Base-by-base conservation (phyloP, 2,329 filamentous ascomycete genomes). In the Volutella citrinella region DNA sequence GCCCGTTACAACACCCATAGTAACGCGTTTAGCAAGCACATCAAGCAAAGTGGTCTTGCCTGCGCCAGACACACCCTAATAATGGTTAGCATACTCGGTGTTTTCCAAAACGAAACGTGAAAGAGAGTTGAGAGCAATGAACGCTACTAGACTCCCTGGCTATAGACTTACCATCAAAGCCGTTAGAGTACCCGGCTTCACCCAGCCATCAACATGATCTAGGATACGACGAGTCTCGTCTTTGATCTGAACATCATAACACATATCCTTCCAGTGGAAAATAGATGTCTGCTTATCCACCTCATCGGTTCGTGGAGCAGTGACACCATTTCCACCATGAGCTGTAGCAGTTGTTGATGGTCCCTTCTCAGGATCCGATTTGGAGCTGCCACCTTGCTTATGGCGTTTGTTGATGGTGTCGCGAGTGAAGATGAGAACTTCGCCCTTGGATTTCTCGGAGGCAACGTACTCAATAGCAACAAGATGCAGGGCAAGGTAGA, bases 31-130 rank as follows among this genome's bases (percentile, higher is more conserved):
- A 21, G 88, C 88, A 30, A 95, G 70, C 14, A 85, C 84, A 59
- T 94, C 85, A 16, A 95, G 68, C 14, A 95, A 74, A 0, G 87
- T 94, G 0, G 88, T 95, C 59, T 95, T 95, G 24, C 88, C 88
- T 12, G 88, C 88, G 44, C 88, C 87, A 9, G 83, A 87, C 4
- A 87, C 85, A 64, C 54, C 54, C 46, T 42, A 11, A 3, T 7
- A 12, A 16, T n/a, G n/a, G n/a, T n/a, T n/a, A n/a, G n/a, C n/a
- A n/a, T n/a, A n/a, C n/a, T n/a, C n/a, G n/a, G n/a, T n/a, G n/a
- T n/a, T n/a, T n/a, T n/a, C n/a, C n/a, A n/a, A n/a, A n/a, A n/a
- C n/a, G n/a, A n/a, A n/a, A n/a, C n/a, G n/a, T n/a, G n/a, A n/a
- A n/a, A n/a, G n/a, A n/a, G n/a, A n/a, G n/a, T n/a, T n/a, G n/a